Evolutionary conservation across 768 basidiomycete species (phyloP).

Genomic region (Pulveroboletus ravenelii): DNA sequence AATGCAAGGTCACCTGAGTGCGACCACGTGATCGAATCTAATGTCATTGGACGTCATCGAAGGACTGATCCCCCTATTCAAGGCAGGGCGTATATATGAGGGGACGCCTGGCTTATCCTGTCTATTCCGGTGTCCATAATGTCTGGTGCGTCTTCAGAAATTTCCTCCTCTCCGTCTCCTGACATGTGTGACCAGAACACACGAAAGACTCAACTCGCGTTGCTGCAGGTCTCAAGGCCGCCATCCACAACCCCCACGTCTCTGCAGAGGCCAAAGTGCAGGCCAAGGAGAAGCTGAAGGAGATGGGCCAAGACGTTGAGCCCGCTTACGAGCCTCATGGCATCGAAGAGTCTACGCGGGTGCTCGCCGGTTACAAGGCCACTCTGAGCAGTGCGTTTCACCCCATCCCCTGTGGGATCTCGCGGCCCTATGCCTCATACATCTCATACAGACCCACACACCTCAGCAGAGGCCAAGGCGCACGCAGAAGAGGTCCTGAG

Average conservation of each 20-base stretch:
- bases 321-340: background rate
- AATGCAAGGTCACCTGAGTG: background rate
- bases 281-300: constrained; percentile 43
- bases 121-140: constrained; percentile 4
- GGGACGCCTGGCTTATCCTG: background rate
- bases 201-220: constrained; percentile 43
- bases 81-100: background rate
- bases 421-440: background rate
- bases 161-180: background rate
- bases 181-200: constrained; percentile 16
- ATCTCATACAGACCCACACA: constrained; percentile 33
- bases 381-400: constrained; percentile 37
- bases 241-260: constrained; percentile 54
- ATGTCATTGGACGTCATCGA: constrained; percentile 12
- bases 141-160: constrained; percentile 6
- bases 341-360: constrained; percentile 12
- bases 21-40: constrained; percentile 7
- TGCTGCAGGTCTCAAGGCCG: constrained; percentile 54
- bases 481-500: constrained; percentile 50
- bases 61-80: constrained; percentile 9
- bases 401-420: too few relatives aligned
- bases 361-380: constrained; percentile 48
- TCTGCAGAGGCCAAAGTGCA: constrained; percentile 50
- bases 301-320: constrained; percentile 30
- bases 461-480: constrained; percentile 46